phyloP scores from a whole-genome alignment of 805 yeast genomes.

The Brettanomyces sp. region DNA sequence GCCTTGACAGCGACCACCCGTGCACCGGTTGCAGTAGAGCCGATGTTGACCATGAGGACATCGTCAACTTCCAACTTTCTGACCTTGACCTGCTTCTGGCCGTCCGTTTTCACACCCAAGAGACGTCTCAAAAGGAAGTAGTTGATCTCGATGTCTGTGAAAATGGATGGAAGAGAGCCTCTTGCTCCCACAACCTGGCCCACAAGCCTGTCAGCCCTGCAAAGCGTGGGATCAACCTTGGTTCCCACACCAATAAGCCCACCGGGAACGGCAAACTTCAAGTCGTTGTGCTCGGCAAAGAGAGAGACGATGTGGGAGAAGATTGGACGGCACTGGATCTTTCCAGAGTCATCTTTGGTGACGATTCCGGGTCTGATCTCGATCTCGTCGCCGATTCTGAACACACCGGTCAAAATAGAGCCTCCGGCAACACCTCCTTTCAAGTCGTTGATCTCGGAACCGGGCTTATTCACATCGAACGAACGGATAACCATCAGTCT shows the following conservation, averaged over 20 bases:
- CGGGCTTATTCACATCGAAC: constrained; percentile 98
- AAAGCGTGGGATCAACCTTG: constrained; percentile 94
- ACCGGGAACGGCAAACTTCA: constrained; percentile 99
- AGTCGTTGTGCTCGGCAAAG: constrained; percentile 95
- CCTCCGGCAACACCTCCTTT: constrained; percentile 99
- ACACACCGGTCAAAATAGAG: constrained; percentile 92
- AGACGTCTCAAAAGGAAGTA: constrained; percentile 93
- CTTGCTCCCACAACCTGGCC: constrained; percentile 99
- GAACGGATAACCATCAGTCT: constrained; percentile 95
- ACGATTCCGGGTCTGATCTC: constrained; percentile 99
- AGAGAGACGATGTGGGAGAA: constrained; percentile 88
- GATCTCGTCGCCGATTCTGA: constrained; percentile 94
- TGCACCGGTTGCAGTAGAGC: constrained; percentile 99
- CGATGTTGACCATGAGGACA: constrained; percentile 97
- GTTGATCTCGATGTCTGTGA: constrained; percentile 95
- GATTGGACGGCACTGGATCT: constrained; percentile 92
- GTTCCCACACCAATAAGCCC: constrained; percentile 99
- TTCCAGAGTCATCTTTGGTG: constrained; percentile 80
- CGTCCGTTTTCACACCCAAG: constrained; percentile 97
- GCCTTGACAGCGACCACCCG: constrained; percentile 97
- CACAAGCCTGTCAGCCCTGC: constrained; percentile 98
- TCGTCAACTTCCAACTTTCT: constrained; percentile 90
- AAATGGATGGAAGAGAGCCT: constrained; percentile 91
- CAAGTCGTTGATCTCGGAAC: constrained; percentile 91
- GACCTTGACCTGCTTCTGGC: constrained; percentile 94